These are phyloP conservation scores for Euphorbia peplus DNA, from an alignment of 345 rosid genomes.

Conservation along the genomic window DNA sequence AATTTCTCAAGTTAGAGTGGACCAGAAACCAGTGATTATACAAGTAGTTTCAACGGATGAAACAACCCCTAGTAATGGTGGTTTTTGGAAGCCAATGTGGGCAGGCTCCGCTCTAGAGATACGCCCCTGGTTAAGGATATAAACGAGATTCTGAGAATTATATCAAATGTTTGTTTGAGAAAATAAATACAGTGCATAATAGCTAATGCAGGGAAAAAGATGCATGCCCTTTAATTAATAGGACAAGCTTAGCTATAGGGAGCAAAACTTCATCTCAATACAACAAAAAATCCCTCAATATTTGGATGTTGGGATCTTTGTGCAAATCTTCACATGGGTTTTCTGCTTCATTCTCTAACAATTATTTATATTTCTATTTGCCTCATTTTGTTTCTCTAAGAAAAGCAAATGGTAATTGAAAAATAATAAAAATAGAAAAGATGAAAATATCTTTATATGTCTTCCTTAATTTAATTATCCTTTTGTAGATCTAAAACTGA, in stretches of 20 bases:
- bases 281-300: conserved; percentile 3
- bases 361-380: not conserved
- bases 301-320: conserved; percentile 11
- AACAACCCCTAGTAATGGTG: too few species aligned
- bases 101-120: too few species aligned
- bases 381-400: too few species aligned
- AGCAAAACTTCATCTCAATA: conserved; percentile 3
- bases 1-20: too few species aligned
- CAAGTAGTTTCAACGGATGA: too few species aligned
- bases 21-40: too few species aligned
- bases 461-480: too few species aligned
- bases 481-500: too few species aligned
- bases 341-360: conserved; percentile 5
- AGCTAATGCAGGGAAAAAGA: not conserved
- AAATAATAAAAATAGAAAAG: too few species aligned
- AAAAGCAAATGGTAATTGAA: not conserved
- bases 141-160: not conserved
- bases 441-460: too few species aligned
- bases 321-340: conserved; percentile 19
- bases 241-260: conserved; percentile 14
- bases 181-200: conserved; percentile 1
- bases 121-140: too few species aligned
- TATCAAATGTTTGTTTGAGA: conserved; percentile 8
- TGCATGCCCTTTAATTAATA: not conserved
- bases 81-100: too few species aligned